Conservation (phyloP, 768 basidiomycete species). For the Psilocybe tampanensis region DNA sequence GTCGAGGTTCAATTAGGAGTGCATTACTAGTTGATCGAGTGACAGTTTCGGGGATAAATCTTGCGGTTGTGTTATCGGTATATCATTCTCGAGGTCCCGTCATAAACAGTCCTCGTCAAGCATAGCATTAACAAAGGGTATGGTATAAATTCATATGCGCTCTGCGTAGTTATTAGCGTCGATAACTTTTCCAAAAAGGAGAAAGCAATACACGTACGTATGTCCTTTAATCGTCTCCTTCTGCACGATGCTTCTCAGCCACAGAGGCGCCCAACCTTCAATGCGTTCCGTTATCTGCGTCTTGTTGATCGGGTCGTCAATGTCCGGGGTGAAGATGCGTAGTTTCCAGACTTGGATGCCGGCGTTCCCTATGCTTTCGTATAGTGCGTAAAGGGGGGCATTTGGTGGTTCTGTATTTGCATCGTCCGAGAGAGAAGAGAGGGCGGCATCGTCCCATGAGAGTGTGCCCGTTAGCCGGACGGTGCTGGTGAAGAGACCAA, state of each 20-base stretch:
- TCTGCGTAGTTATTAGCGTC: constrained; percentile 11
- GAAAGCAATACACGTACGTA: constrained; percentile 21
- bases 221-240: constrained; percentile 25
- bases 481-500: constrained; percentile 29
- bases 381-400: constrained; percentile 24
- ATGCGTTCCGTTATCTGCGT: constrained; percentile 35
- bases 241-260: constrained; percentile 28
- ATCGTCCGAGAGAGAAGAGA: constrained; percentile 1
- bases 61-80: no score
- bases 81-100: no score
- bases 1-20: no score
- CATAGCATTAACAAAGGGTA: constrained; percentile 22
- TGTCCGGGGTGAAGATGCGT: constrained; percentile 29
- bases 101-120: not conserved
- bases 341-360: constrained; percentile 32
- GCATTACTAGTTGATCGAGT: no score
- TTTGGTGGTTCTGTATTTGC: not conserved
- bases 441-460: constrained; percentile 32
- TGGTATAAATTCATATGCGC: constrained; percentile 34
- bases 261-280: constrained; percentile 30
- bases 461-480: constrained; percentile 32
- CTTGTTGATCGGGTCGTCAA: constrained; percentile 13
- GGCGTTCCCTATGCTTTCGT: constrained; percentile 28
- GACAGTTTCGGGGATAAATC: no score
- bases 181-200: not conserved